These are phyloP conservation scores for Phaeodactylum tricornutum DNA, from an alignment of 108 stramenopile species.

Conservation along the genomic window DNA sequence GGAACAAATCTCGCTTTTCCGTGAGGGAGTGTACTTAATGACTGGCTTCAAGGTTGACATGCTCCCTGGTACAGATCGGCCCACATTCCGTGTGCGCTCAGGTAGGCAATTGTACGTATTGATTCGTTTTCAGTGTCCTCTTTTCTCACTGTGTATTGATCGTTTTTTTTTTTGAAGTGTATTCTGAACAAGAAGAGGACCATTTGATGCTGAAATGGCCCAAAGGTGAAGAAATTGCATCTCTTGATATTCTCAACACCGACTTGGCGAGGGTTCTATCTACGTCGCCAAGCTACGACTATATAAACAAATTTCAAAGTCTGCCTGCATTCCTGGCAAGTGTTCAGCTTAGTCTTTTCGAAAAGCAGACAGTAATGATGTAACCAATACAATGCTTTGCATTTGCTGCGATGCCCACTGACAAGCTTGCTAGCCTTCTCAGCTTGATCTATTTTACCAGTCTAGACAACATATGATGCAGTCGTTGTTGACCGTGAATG, in stretches of 20 bases:
- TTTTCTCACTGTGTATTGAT: too few species aligned
- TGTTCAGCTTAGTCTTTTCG: conserved; percentile 77
- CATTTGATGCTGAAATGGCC: conserved; percentile 84
- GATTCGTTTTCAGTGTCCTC: too few species aligned
- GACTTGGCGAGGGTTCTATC: conserved; percentile 67
- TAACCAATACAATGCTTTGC: too few species aligned
- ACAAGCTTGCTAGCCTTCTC: too few species aligned
- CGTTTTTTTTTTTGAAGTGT: too few species aligned
- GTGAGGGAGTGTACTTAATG: conserved; percentile 89
- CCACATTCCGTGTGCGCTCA: conserved; percentile 79
- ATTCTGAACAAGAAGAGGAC: conserved; percentile 87
- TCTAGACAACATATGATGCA: background rate
- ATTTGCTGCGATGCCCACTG: too few species aligned
- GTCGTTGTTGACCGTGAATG: too few species aligned
- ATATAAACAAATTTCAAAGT: conserved; percentile 74
- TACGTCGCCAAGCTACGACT: conserved; percentile 54
- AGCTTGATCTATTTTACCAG: background rate
- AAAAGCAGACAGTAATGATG: conserved; percentile 78
- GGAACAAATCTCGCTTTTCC: conserved; percentile 82
- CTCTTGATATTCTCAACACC: conserved; percentile 72
- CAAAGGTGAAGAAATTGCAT: conserved; percentile 11
- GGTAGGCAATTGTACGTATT: too few species aligned
- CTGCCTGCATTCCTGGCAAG: conserved; percentile 92
- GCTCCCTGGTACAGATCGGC: conserved; percentile 44
- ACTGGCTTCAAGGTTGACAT: conserved; percentile 94